Percentiles rank a stretch among this genome's conserved stretches.
phyloP scores from a whole-genome alignment of 352 stramenopile genomes.

The Phytophthora foliorum region DNA sequence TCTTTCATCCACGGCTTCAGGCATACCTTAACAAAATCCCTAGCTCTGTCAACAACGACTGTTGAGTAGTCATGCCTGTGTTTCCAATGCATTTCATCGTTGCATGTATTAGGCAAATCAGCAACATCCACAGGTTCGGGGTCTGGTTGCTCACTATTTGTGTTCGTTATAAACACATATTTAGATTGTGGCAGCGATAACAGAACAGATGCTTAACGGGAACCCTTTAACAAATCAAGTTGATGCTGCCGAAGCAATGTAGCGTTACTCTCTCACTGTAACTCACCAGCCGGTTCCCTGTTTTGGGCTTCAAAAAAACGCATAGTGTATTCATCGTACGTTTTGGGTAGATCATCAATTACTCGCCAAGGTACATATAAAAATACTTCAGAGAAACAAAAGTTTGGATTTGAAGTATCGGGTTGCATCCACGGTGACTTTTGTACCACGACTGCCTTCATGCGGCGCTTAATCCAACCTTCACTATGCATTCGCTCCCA shows the following conservation, averaged over 20 bases:
- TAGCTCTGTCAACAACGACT: neutral
- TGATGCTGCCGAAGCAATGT: conserved; percentile 5
- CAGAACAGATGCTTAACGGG: neutral
- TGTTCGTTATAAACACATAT: conserved; percentile 13
- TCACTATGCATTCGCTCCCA: conserved; percentile 4
- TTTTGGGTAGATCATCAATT: neutral
- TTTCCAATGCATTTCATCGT: neutral
- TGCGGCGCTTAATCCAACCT: conserved; percentile 7
- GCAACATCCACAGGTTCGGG: no score
- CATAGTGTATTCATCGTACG: conserved; percentile 4
- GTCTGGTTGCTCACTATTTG: no score
- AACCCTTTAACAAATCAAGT: conserved; percentile 9
- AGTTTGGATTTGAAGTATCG: neutral
- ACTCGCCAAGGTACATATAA: conserved; percentile 3
- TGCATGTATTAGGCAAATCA: no score
- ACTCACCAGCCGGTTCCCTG: neutral
- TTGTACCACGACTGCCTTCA: neutral
- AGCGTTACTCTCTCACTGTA: conserved; percentile 10
- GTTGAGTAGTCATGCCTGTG: neutral
- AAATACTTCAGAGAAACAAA: conserved; percentile 12
- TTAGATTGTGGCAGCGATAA: neutral
- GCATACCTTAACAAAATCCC: neutral
- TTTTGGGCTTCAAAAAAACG: conserved; percentile 5
- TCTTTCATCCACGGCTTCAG: neutral
- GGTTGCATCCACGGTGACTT: conserved; percentile 5